phyloP scores from a whole-genome alignment of 306 rosid genomes.

The Parietaria judaica region DNA sequence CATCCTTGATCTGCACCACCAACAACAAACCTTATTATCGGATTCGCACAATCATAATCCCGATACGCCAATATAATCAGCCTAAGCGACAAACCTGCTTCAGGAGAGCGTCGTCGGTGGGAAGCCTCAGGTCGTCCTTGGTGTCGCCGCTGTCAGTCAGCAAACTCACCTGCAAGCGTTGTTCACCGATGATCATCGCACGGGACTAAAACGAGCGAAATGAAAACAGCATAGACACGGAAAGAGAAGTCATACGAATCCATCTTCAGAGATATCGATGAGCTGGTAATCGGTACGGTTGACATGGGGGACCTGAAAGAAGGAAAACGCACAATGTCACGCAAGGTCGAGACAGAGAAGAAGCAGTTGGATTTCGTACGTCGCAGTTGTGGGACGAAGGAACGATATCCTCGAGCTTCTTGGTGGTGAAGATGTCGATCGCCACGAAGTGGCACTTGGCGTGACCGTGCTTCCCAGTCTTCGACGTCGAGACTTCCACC shows the following conservation, averaged over 20 bases:
- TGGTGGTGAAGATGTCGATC: slow-evolving; percentile 82
- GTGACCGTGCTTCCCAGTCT: slow-evolving; percentile 96
- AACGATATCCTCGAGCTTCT: slow-evolving; percentile 96
- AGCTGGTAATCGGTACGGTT: slow-evolving; percentile 92
- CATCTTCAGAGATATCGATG: slow-evolving; percentile 95
- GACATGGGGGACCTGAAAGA: slow-evolving; percentile 86
- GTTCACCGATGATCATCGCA: neutral
- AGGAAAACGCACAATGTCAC: neutral
- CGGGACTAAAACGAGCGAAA: neutral
- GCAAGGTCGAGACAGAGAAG: neutral
- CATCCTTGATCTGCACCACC: slow-evolving; percentile 79
- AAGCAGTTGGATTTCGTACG: slow-evolving; percentile 30
- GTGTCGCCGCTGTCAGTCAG: slow-evolving; percentile 87
- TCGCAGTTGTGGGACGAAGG: slow-evolving; percentile 98
- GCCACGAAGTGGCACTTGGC: slow-evolving; percentile 98
- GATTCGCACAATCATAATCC: neutral
- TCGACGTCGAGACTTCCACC: slow-evolving; percentile 94
- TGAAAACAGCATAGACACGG: neutral
- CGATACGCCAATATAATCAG: neutral
- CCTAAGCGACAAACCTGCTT: slow-evolving; percentile 38
- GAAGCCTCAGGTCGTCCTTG: slow-evolving; percentile 94
- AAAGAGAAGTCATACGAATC: slow-evolving; percentile 53
- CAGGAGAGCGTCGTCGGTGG: slow-evolving; percentile 81
- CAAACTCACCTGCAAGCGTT: slow-evolving; percentile 65
- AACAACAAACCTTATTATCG: no score